These are phyloP conservation scores for Canavalia gladiata DNA, from an alignment of 306 rosid species.

Conservation along the genomic window DNA sequence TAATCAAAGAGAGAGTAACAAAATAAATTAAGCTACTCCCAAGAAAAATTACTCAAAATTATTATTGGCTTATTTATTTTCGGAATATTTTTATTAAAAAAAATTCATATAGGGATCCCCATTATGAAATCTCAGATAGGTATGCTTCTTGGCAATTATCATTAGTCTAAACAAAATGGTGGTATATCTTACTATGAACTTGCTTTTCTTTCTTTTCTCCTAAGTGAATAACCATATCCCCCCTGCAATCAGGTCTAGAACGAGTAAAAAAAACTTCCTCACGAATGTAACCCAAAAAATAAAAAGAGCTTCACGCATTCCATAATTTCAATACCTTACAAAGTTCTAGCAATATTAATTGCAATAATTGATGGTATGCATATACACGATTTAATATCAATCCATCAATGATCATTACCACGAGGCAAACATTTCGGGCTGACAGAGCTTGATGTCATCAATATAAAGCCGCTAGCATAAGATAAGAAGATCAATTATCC, in stretches of 20 bases:
- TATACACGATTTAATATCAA: not conserved
- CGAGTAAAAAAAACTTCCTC: not conserved
- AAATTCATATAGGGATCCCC: not conserved
- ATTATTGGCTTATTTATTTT: no score
- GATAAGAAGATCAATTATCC: not conserved
- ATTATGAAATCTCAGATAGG: not conserved
- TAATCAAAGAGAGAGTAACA: no score
- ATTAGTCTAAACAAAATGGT: not conserved
- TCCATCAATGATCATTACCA: not conserved
- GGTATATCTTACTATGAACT: not conserved
- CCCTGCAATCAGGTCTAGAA: slow-evolving; percentile 6
- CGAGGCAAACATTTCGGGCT: not conserved
- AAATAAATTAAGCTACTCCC: no score
- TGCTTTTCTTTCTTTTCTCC: not conserved
- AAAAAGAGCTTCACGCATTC: not conserved
- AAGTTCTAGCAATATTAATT: not conserved
- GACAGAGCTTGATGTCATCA: not conserved
- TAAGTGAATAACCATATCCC: not conserved
- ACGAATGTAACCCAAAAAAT: not conserved
- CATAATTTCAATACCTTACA: not conserved
- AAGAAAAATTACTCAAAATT: no score
- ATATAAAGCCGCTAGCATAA: no score
- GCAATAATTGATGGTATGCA: not conserved
- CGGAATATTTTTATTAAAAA: not conserved
- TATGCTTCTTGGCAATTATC: not conserved